Conservation (phyloP, 164 flowering plant genomes). For the Euptelea pleiosperma region DNA sequence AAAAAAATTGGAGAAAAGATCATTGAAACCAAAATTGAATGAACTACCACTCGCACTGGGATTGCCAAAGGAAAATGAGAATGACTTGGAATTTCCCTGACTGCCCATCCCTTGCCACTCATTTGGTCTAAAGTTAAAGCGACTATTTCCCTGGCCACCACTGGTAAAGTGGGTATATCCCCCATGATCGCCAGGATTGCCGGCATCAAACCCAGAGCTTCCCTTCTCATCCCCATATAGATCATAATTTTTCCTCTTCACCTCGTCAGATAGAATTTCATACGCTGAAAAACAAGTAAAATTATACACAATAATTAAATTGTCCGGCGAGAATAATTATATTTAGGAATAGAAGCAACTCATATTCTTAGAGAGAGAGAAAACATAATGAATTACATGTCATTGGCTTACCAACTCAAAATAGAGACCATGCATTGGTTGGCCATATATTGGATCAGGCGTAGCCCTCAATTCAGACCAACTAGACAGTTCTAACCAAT, state of each 20-base stretch:
- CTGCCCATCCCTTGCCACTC: slow-evolving; percentile 61
- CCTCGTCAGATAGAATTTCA: slow-evolving; percentile 86
- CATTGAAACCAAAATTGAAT: slow-evolving; percentile 54
- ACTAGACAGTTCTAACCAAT: too few relatives aligned
- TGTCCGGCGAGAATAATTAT: background rate
- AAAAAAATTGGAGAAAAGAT: slow-evolving; percentile 70
- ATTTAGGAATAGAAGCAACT: too few relatives aligned
- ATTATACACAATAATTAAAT: slow-evolving; percentile 7
- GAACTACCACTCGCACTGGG: slow-evolving; percentile 46
- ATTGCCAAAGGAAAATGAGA: slow-evolving; percentile 81
- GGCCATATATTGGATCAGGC: too few relatives aligned
- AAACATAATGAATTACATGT: too few relatives aligned
- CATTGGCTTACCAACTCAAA: too few relatives aligned
- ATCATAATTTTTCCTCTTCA: slow-evolving; percentile 91
- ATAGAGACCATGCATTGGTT: too few relatives aligned
- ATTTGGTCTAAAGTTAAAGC: slow-evolving; percentile 47
- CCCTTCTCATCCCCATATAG: slow-evolving; percentile 86
- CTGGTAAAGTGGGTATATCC: slow-evolving; percentile 61
- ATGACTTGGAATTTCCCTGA: slow-evolving; percentile 49
- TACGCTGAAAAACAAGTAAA: slow-evolving; percentile 56
- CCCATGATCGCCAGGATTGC: slow-evolving; percentile 43
- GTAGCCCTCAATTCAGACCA: too few relatives aligned
- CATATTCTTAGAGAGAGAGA: too few relatives aligned
- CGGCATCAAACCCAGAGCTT: slow-evolving; percentile 55
- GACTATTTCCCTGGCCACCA: slow-evolving; percentile 58